Evolutionary conservation across 1,284 basidiomycete genomes (phyloP).

Genomic region (Clitocybe nebularis): DNA sequence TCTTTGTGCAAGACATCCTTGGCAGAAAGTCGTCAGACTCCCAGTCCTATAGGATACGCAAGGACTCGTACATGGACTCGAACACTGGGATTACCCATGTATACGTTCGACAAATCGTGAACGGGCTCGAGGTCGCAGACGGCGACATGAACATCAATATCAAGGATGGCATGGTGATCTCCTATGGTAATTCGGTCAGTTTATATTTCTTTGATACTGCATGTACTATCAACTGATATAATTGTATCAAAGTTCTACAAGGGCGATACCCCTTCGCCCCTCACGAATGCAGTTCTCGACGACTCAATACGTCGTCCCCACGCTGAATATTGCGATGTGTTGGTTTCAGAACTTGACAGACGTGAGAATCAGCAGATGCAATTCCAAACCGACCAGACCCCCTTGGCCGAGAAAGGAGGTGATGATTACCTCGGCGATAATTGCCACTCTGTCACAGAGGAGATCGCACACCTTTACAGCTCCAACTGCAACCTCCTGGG

Average conservation of each 20-base stretch:
- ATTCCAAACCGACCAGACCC: constrained; percentile 33
- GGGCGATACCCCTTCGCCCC: constrained; percentile 41
- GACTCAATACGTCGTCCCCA: constrained; percentile 46
- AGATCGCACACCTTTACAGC: constrained; percentile 40
- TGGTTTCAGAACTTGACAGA: constrained; percentile 37
- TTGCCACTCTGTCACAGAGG: constrained; percentile 20
- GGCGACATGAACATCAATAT: constrained; percentile 90
- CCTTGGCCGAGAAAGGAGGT: constrained; percentile 25
- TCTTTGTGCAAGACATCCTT: constrained; percentile 53
- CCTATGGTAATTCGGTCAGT: constrained; percentile 78
- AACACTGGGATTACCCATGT: constrained; percentile 83
- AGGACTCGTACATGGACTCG: constrained; percentile 84
- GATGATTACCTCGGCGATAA: constrained; percentile 3
- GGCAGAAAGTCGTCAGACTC: constrained; percentile 31
- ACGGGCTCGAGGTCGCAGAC: constrained; percentile 83
- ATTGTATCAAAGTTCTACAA: constrained; percentile 54
- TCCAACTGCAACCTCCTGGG: constrained; percentile 53
- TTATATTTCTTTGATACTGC: constrained; percentile 14
- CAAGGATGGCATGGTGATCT: constrained; percentile 75
- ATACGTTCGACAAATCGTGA: constrained; percentile 77
- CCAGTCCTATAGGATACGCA: constrained; percentile 56
- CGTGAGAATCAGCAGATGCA: constrained; percentile 21
- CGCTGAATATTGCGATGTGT: constrained; percentile 49
- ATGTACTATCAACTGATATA: constrained; percentile 14
- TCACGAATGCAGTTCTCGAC: constrained; percentile 31